Percentiles rank a stretch among this genome's conserved stretches.
phyloP scores from a whole-genome alignment of 345 rosid genomes.

The Euphorbia peplus region DNA sequence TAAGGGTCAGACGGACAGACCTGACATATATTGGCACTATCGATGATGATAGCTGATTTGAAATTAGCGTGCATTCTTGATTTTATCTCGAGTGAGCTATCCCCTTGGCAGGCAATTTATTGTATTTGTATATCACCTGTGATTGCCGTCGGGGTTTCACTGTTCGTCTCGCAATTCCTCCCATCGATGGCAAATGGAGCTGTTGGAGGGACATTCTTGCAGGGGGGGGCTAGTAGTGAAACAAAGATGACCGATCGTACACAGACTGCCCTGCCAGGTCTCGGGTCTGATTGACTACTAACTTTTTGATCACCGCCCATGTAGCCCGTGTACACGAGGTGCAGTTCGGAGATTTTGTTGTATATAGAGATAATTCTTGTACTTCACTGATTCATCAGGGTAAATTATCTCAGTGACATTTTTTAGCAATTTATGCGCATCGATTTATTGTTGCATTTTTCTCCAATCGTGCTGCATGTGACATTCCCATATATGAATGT shows the following conservation, averaged over 20 bases:
- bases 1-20: constrained; percentile 82
- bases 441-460: constrained; percentile 18
- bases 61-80: constrained; percentile 32
- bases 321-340: constrained; percentile 33
- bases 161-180: constrained; percentile 13
- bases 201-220: constrained; percentile 26
- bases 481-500: background rate
- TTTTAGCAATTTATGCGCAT: constrained; percentile 35
- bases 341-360: constrained; percentile 52
- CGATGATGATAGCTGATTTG: constrained; percentile 84
- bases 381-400: constrained; percentile 41
- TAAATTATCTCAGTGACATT: constrained; percentile 36
- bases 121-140: constrained; percentile 14
- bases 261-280: constrained; percentile 8
- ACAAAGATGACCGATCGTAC: constrained; percentile 9
- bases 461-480: background rate
- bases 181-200: constrained; percentile 25
- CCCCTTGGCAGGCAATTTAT: constrained; percentile 30
- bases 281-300: constrained; percentile 29
- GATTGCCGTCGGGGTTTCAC: constrained; percentile 22
- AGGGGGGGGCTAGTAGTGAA: constrained; percentile 13
- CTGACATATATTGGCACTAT: constrained; percentile 80
- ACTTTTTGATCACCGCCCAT: constrained; percentile 30
- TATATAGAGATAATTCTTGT: constrained; percentile 50
- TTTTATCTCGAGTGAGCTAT: constrained; percentile 26